phyloP scores from a whole-genome alignment of 1,284 basidiomycete genomes.

The Xerocomus amazonicus region DNA sequence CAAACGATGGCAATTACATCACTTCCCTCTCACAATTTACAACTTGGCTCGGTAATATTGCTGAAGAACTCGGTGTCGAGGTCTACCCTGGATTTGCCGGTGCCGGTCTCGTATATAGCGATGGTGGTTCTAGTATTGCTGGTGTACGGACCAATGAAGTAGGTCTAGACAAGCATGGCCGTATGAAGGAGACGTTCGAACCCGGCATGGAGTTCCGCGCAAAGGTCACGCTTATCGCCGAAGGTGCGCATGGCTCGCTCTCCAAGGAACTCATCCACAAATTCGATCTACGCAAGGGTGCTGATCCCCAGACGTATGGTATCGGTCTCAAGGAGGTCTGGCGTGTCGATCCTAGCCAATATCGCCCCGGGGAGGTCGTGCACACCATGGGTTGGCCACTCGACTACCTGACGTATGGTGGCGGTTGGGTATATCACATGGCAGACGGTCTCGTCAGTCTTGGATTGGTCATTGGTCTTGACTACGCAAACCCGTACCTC shows the following conservation, averaged over 20 bases:
- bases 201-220: slow-evolving; percentile 97
- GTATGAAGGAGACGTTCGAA: slow-evolving; percentile 88
- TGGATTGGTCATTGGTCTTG: slow-evolving; percentile 90
- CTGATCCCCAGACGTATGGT: slow-evolving; percentile 94
- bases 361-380: slow-evolving; percentile 82
- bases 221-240: slow-evolving; percentile 92
- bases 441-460: slow-evolving; percentile 87
- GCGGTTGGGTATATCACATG: slow-evolving; percentile 96
- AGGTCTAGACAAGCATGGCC: slow-evolving; percentile 77
- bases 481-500: slow-evolving; percentile 93
- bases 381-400: slow-evolving; percentile 97
- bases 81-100: slow-evolving; percentile 98
- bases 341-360: slow-evolving; percentile 77
- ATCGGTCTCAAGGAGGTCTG: slow-evolving; percentile 98
- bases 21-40: slow-evolving; percentile 87
- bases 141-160: slow-evolving; percentile 96
- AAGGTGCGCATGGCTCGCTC: slow-evolving; percentile 93
- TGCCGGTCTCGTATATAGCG: slow-evolving; percentile 74
- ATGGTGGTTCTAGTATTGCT: slow-evolving; percentile 64
- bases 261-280: slow-evolving; percentile 79
- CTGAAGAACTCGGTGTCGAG: slow-evolving; percentile 91
- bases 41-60: slow-evolving; percentile 87
- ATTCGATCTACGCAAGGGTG: slow-evolving; percentile 74
- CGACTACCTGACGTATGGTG: slow-evolving; percentile 85
- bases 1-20: slow-evolving; percentile 92